phyloP scores from a whole-genome alignment of 257 asterid species.

The Plantago elongata region DNA sequence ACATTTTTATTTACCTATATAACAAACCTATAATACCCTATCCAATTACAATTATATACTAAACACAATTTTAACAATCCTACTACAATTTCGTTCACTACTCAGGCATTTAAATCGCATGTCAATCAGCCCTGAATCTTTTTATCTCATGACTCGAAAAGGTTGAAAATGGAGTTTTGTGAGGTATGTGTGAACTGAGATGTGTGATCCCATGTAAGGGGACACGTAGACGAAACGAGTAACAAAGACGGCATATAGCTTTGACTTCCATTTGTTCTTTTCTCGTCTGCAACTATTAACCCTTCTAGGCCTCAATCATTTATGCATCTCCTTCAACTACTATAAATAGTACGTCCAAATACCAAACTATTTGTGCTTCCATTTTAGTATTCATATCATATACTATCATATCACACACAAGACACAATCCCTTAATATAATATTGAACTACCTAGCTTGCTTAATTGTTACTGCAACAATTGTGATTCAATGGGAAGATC shows the following conservation, averaged over 20 bases:
- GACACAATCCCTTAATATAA: neutral
- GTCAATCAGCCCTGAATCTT: no score
- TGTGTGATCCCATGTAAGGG: conserved; percentile 8
- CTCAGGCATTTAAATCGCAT: no score
- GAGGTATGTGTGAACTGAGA: no score
- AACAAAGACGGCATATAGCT: conserved; percentile 60
- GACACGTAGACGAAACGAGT: conserved; percentile 71
- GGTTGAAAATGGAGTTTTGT: no score
- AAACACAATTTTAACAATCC: no score
- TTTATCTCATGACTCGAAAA: no score
- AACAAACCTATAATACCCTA: no score
- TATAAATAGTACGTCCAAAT: conserved; percentile 12
- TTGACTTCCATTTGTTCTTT: conserved; percentile 24
- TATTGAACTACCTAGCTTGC: neutral
- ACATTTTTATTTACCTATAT: no score
- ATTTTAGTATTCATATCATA: neutral
- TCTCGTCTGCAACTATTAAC: neutral
- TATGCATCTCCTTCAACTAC: neutral
- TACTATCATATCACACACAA: neutral
- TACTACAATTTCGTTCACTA: no score
- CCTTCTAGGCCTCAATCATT: neutral
- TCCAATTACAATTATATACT: no score
- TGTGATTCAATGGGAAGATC: conserved; percentile 51
- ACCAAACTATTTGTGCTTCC: neutral
- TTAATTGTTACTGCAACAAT: neutral